phyloP scores from a whole-genome alignment of 805 yeast species.

The Groenewaldozyma tartarivorans region DNA sequence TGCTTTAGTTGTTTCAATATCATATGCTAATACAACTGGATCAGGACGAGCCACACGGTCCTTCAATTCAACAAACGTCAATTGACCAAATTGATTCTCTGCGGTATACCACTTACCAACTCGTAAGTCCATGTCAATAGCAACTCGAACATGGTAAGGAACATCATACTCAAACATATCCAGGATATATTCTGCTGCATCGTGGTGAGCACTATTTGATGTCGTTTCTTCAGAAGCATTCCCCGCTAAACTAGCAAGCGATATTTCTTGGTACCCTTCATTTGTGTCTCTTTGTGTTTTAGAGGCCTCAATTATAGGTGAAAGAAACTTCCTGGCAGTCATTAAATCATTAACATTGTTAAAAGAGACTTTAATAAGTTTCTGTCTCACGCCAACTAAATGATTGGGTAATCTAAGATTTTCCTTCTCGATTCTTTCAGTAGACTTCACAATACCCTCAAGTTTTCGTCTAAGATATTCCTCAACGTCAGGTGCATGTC shows the following conservation, averaged over 20 bases:
- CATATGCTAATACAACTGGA: slow-evolving; percentile 93
- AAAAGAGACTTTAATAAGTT: slow-evolving; percentile 59
- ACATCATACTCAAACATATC: slow-evolving; percentile 93
- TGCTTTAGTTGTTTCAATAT: slow-evolving; percentile 94
- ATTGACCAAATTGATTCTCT: slow-evolving; percentile 47
- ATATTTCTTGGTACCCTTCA: slow-evolving; percentile 56
- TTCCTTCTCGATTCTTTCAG: slow-evolving; percentile 55
- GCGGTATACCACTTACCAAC: slow-evolving; percentile 96
- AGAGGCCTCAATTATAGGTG: slow-evolving; percentile 65
- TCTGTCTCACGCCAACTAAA: slow-evolving; percentile 61
- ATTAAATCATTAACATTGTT: slow-evolving; percentile 65
- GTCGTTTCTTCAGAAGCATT: slow-evolving; percentile 5
- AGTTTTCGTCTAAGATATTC: slow-evolving; percentile 64
- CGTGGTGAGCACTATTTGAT: slow-evolving; percentile 23
- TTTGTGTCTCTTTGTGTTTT: slow-evolving; percentile 49
- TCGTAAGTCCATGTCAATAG: slow-evolving; percentile 76
- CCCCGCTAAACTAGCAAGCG: slow-evolving; percentile 19
- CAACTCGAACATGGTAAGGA: slow-evolving; percentile 91
- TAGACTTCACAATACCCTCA: slow-evolving; percentile 52
- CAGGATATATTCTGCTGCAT: slow-evolving; percentile 52
- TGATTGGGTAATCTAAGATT: slow-evolving; percentile 82
- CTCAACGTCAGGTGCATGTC: slow-evolving; percentile 66
- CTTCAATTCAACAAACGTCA: slow-evolving; percentile 46
- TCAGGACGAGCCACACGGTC: slow-evolving; percentile 91
- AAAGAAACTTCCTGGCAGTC: slow-evolving; percentile 59